Evolutionary conservation across 2,329 filamentous ascomycete genomes (phyloP).

Genomic region (Pseudogymnoascus sp.): DNA sequence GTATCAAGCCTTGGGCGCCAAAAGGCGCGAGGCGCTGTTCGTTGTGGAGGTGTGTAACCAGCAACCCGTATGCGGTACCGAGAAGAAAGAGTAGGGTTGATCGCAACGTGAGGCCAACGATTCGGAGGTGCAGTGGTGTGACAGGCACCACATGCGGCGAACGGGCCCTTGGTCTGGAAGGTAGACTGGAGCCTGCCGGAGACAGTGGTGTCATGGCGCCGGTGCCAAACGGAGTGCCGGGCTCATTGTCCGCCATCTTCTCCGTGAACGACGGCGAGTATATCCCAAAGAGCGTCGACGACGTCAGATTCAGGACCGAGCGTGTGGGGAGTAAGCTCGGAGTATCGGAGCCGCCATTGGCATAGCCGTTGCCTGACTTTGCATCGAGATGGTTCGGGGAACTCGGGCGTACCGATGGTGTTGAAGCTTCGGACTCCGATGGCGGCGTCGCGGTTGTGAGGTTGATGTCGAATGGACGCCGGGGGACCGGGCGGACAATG

Average conservation of each 20-base stretch:
- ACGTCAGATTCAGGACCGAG: conserved; percentile 79
- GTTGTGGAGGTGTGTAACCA: conserved; percentile 75
- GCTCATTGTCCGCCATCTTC: conserved; percentile 46
- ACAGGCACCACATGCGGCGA: background rate
- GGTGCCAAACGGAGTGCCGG: conserved; percentile 69
- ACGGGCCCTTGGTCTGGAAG: conserved; percentile 9
- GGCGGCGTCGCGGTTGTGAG: conserved; percentile 43
- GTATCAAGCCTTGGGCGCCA: conserved; percentile 42
- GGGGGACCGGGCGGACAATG: conserved; percentile 63
- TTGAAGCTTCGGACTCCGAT: conserved; percentile 33
- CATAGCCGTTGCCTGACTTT: conserved; percentile 40
- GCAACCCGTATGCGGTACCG: conserved; percentile 73
- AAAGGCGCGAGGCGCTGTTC: conserved; percentile 59
- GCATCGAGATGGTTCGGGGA: conserved; percentile 59
- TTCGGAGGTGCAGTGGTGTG: conserved; percentile 4
- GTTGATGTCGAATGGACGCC: conserved; percentile 62
- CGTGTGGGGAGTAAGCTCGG: conserved; percentile 59
- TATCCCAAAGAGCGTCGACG: conserved; percentile 85
- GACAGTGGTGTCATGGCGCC: conserved; percentile 63
- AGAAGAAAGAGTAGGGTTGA: conserved; percentile 66
- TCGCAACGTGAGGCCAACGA: conserved; percentile 47
- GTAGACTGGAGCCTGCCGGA: conserved; percentile 35
- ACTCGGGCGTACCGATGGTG: conserved; percentile 43
- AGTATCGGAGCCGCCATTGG: conserved; percentile 25
- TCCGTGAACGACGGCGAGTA: conserved; percentile 62